Evolutionary conservation across 1,284 basidiomycete species (phyloP).

Genomic region (Pseudomicrostroma phylloplanum): DNA sequence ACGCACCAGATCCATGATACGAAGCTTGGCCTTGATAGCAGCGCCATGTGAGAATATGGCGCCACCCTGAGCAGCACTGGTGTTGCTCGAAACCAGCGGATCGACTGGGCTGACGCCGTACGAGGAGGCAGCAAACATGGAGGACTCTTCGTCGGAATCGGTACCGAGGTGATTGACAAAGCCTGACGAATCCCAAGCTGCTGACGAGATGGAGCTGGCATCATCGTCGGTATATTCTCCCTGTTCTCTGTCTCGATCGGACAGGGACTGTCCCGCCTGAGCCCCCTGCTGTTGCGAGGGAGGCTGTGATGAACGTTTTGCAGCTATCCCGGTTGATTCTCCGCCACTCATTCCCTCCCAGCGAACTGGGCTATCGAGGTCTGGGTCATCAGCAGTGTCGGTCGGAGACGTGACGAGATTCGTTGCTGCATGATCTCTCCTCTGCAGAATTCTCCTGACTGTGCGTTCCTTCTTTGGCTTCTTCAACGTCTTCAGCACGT

Average conservation of each 20-base stretch:
- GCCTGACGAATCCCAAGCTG: conserved; percentile 18
- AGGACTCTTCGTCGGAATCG: conserved; percentile 1
- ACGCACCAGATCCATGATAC: conserved; percentile 32
- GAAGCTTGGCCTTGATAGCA: conserved; percentile 37
- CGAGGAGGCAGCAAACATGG: background rate
- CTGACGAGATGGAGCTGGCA: conserved; percentile 28
- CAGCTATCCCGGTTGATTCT: background rate
- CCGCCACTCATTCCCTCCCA: background rate
- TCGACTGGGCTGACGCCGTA: conserved; percentile 3
- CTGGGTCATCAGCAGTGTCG: conserved; percentile 3
- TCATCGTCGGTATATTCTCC: conserved; percentile 22
- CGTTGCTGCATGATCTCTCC: background rate
- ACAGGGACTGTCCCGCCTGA: background rate
- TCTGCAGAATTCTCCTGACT: conserved; percentile 5
- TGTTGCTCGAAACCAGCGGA: conserved; percentile 20
- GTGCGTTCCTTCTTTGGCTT: conserved; percentile 35
- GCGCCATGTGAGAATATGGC: conserved; percentile 33
- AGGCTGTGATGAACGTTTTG: background rate
- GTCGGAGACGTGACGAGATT: background rate
- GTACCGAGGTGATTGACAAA: background rate
- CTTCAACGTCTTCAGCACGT: conserved; percentile 58
- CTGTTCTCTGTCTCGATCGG: conserved; percentile 4
- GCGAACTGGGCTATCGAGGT: background rate
- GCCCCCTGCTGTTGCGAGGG: background rate
- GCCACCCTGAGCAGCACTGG: conserved; percentile 24